Conservation (phyloP, 148 eudicot species). For the Euryodendron excelsum region DNA sequence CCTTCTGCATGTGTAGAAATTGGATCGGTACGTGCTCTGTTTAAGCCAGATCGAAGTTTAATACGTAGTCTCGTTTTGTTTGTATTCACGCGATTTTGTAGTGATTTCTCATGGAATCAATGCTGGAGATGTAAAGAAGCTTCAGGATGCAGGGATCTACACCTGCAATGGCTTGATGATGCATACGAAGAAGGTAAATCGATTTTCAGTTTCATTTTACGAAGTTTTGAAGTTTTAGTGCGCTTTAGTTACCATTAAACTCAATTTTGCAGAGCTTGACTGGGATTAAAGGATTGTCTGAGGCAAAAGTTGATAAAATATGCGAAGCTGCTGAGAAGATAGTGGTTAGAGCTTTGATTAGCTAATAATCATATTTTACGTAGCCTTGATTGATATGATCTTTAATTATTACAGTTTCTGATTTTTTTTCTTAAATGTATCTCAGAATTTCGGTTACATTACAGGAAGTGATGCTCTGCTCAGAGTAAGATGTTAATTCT, state of each 20-base stretch:
- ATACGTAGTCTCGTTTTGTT: too few relatives aligned
- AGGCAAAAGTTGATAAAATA: conserved; percentile 98
- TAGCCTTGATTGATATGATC: neutral
- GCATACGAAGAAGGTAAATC: conserved; percentile 88
- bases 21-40: neutral
- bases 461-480: conserved; percentile 98
- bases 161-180: conserved; percentile 97
- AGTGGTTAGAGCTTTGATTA: conserved; percentile 53
- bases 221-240: neutral
- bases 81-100: conserved; percentile 8
- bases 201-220: neutral
- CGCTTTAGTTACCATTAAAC: neutral
- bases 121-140: conserved; percentile 95
- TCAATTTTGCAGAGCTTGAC: conserved; percentile 59
- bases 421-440: neutral
- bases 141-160: conserved; percentile 92
- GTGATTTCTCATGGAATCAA: conserved; percentile 90
- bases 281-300: conserved; percentile 93
- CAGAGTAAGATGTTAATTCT: conserved; percentile 47
- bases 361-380: neutral
- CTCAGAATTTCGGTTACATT: conserved; percentile 87
- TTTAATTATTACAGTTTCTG: neutral
- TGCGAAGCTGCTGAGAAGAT: conserved; percentile 97
- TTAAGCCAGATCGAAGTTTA: neutral
- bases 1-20: neutral